Evolutionary conservation across 495 filamentous ascomycete species (phyloP).

Genomic region (Hypoxylon intermedium): DNA sequence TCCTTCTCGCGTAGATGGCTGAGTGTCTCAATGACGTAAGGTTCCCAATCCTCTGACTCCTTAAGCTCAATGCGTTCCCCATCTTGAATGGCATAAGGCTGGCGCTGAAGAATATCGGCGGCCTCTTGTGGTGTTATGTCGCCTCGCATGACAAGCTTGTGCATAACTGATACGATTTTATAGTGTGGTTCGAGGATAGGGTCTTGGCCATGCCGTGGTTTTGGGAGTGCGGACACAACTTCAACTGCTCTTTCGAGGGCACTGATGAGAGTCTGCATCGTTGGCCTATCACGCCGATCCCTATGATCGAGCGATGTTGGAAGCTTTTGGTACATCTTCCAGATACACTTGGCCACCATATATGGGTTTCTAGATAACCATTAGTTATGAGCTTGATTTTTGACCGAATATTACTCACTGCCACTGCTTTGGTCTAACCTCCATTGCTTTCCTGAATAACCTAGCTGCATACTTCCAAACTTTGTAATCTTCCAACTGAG

Average conservation of each 20-base stretch:
- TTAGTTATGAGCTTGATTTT: neutral
- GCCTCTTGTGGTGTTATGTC: conserved; percentile 53
- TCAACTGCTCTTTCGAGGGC: conserved; percentile 77
- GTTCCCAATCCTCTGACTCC: conserved; percentile 72
- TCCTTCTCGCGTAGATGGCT: conserved; percentile 81
- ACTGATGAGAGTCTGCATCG: conserved; percentile 61
- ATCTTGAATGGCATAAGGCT: conserved; percentile 51
- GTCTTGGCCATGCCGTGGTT: conserved; percentile 78
- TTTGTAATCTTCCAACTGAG: conserved; percentile 73
- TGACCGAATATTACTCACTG: conserved; percentile 61
- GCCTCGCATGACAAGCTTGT: conserved; percentile 74
- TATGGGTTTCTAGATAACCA: conserved; percentile 69
- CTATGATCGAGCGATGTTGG: conserved; percentile 59
- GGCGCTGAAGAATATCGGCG: conserved; percentile 53
- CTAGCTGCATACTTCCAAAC: conserved; percentile 86
- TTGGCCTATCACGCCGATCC: conserved; percentile 50
- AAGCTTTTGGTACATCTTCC: conserved; percentile 84
- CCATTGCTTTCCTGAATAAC: conserved; percentile 78
- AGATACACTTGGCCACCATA: conserved; percentile 91
- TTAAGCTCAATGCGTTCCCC: conserved; percentile 47
- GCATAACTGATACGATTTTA: conserved; percentile 84
- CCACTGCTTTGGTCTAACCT: conserved; percentile 81
- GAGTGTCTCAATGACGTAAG: conserved; percentile 75
- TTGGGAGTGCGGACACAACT: conserved; percentile 66
- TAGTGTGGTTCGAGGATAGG: conserved; percentile 95